phyloP scores from a whole-genome alignment of 2,329 filamentous ascomycete species.

The Pyricularia pennisetigena region DNA sequence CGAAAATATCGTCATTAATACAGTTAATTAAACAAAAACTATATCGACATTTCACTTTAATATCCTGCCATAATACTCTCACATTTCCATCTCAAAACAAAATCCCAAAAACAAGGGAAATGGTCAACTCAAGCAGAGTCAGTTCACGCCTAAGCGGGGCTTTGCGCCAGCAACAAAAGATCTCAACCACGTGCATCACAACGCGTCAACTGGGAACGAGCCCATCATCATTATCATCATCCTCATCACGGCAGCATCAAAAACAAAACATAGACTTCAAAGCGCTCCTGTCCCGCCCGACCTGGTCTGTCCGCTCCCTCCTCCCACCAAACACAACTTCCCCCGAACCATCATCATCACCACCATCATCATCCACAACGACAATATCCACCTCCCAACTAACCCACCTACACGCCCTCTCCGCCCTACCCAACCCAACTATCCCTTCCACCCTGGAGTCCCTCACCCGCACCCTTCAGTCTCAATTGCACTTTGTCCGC shows the following conservation, averaged over 20 bases:
- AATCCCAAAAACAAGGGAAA: too few species aligned
- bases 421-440: conserved; percentile 69
- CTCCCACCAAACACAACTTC: conserved; percentile 24
- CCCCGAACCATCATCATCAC: background rate
- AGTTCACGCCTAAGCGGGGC: background rate
- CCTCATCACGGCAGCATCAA: background rate
- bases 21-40: background rate
- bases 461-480: conserved; percentile 66
- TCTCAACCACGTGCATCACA: background rate
- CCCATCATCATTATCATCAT: background rate
- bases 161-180: background rate
- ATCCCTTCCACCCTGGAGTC: conserved; percentile 50
- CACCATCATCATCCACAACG: background rate
- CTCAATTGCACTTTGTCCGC: conserved; percentile 85
- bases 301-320: conserved; percentile 76
- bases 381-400: conserved; percentile 59
- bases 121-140: background rate
- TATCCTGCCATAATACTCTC: background rate
- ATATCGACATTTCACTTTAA: background rate
- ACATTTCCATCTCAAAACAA: background rate
- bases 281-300: conserved; percentile 55
- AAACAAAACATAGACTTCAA: background rate
- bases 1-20: background rate
- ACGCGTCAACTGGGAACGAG: background rate
- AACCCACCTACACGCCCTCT: conserved; percentile 77